A percentile compares a stretch with the other conserved stretches of the same genome.
Conservation (phyloP, 345 rosid genomes). For the Acer campestre region DNA sequence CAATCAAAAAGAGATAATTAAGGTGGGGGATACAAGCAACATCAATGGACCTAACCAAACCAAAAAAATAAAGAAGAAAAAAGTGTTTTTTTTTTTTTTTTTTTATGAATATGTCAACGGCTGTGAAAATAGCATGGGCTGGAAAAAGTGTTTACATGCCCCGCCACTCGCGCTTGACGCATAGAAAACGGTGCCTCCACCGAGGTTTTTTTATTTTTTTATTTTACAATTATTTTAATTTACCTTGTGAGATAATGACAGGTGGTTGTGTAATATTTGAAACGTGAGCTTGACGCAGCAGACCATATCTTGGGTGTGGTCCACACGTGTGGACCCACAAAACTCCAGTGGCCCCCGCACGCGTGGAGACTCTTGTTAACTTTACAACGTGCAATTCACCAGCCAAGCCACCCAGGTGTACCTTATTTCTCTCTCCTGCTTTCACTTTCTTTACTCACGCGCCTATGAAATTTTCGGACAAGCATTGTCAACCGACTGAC, state of each 20-base stretch:
- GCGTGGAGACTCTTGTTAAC: conserved; percentile 30
- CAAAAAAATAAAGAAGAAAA: conserved; percentile 16
- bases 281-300: conserved; percentile 42
- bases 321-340: conserved; percentile 31
- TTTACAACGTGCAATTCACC: conserved; percentile 34
- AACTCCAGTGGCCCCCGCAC: conserved; percentile 32
- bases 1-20: conserved; percentile 12
- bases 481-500: neutral
- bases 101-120: conserved; percentile 39
- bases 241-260: conserved; percentile 11
- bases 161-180: conserved; percentile 51
- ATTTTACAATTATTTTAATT: too few species aligned
- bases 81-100: conserved; percentile 8
- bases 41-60: conserved; percentile 24
- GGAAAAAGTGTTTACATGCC: conserved; percentile 39
- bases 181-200: conserved; percentile 32
- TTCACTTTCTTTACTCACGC: neutral
- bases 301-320: conserved; percentile 30
- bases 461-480: neutral
- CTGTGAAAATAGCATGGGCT: conserved; percentile 25
- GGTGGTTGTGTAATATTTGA: neutral
- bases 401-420: conserved; percentile 25
- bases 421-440: neutral
- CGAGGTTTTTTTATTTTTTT: neutral
- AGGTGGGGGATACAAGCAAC: conserved; percentile 17